These are phyloP conservation scores for Coemansia sp. DNA, from an alignment of 192 early-diverging fungal species.

Conservation along the genomic window DNA sequence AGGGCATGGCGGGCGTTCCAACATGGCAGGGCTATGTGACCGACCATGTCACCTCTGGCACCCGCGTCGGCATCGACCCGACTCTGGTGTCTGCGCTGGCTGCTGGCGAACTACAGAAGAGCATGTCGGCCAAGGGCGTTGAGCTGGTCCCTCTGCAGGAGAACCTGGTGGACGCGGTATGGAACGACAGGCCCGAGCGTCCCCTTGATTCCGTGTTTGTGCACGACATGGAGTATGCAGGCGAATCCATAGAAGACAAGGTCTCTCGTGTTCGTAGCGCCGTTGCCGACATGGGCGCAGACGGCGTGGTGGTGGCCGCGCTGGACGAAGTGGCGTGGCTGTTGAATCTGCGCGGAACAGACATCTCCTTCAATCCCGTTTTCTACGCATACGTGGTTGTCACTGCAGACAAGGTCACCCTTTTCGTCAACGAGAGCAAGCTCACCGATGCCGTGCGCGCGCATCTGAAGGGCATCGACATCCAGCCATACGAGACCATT, in stretches of 20 bases:
- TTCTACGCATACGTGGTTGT: slow-evolving; percentile 91
- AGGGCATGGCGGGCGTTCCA: slow-evolving; percentile 80
- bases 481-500: slow-evolving; percentile 73
- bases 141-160: slow-evolving; percentile 65
- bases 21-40: slow-evolving; percentile 86
- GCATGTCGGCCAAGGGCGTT: slow-evolving; percentile 56
- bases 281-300: slow-evolving; percentile 60
- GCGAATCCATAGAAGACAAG: slow-evolving; percentile 63
- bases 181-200: slow-evolving; percentile 68
- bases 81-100: slow-evolving; percentile 74
- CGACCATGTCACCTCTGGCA: slow-evolving; percentile 63
- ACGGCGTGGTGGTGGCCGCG: slow-evolving; percentile 79
- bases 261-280: slow-evolving; percentile 64
- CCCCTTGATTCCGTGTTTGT: slow-evolving; percentile 66
- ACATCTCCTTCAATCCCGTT: slow-evolving; percentile 94
- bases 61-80: slow-evolving; percentile 93
- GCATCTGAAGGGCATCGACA: slow-evolving; percentile 63
- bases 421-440: slow-evolving; percentile 79
- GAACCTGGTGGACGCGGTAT: slow-evolving; percentile 86
- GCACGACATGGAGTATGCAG: slow-evolving; percentile 69
- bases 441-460: slow-evolving; percentile 58
- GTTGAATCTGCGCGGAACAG: slow-evolving; percentile 94
- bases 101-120: slow-evolving; percentile 56
- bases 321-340: slow-evolving; percentile 98
- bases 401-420: slow-evolving; percentile 60